Evolutionary conservation across 2,329 filamentous ascomycete species (phyloP).

Genomic region (Claviceps sorghi): DNA sequence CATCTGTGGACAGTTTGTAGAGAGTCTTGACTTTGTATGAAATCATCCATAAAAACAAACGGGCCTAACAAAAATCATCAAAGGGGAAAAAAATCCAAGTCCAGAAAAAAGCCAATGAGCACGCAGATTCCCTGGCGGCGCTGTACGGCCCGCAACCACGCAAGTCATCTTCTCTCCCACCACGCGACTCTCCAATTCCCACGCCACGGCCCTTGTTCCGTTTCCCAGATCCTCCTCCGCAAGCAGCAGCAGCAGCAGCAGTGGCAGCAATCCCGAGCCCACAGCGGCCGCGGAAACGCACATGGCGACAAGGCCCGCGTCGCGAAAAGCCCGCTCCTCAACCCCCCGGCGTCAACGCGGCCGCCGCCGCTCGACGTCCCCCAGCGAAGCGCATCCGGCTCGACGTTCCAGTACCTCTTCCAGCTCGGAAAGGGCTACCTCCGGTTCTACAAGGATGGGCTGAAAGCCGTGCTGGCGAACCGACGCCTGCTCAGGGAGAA

Average conservation of each 20-base stretch:
- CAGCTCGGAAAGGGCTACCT: slow-evolving; percentile 60
- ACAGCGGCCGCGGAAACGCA: slow-evolving; percentile 7
- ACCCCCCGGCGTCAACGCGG: slow-evolving; percentile 59
- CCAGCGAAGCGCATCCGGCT: slow-evolving; percentile 25
- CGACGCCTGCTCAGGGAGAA: slow-evolving; percentile 34
- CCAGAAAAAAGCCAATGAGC: slow-evolving; percentile 16
- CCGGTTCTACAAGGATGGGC: slow-evolving; percentile 74
- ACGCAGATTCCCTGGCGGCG: slow-evolving; percentile 18
- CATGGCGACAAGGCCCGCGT: slow-evolving; percentile 12
- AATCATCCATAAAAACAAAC: neutral
- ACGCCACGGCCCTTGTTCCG: neutral
- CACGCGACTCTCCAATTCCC: slow-evolving; percentile 3
- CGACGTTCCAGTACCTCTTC: slow-evolving; percentile 34
- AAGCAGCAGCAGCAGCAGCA: slow-evolving; percentile 9
- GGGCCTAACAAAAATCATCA: too few species aligned
- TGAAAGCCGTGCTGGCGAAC: slow-evolving; percentile 62
- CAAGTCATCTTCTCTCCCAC: slow-evolving; percentile 6
- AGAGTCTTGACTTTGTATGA: neutral
- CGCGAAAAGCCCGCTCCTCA: slow-evolving; percentile 32
- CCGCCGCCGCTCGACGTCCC: slow-evolving; percentile 56
- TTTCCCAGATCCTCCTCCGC: neutral
- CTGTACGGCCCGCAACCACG: slow-evolving; percentile 11
- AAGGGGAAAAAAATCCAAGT: neutral
- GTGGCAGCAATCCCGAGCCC: slow-evolving; percentile 12
- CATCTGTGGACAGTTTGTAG: neutral